phyloP scores from a whole-genome alignment of 352 stramenopile genomes.

The Globisporangium splendens region DNA sequence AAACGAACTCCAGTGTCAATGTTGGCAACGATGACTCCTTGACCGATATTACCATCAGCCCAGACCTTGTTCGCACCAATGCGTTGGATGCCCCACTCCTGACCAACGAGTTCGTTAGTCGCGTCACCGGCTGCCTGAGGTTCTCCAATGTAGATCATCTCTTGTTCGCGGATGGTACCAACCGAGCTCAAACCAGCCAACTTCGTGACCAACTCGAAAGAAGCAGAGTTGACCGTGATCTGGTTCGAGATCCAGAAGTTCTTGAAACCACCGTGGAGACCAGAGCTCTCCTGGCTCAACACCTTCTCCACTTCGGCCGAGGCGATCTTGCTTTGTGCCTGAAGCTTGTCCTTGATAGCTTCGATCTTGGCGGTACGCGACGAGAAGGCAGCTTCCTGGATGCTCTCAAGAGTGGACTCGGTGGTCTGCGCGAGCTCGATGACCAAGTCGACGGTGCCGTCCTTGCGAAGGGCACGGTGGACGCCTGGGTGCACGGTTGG shows the following conservation, averaged over 20 bases:
- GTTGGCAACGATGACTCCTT: constrained; percentile 13
- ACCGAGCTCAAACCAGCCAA: constrained; percentile 10
- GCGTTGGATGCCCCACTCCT: constrained; percentile 12
- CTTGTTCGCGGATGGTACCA: constrained; percentile 10
- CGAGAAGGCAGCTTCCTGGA: constrained; percentile 19
- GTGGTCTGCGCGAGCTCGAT: constrained; percentile 26
- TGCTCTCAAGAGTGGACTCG: constrained; percentile 8
- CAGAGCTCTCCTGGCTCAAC: constrained; percentile 3
- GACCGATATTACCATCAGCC: constrained; percentile 10
- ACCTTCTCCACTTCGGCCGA: too few relatives aligned
- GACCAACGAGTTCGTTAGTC: constrained; percentile 2
- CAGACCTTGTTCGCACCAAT: constrained; percentile 18
- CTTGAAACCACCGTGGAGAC: constrained; percentile 10
- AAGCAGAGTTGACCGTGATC: constrained; percentile 10
- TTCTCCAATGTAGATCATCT: neutral
- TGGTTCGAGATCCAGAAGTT: constrained; percentile 28
- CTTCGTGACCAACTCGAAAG: constrained; percentile 18
- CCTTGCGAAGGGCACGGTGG: constrained; percentile 23
- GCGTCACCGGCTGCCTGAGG: neutral
- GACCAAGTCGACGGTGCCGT: constrained; percentile 33
- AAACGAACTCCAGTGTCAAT: constrained; percentile 21
- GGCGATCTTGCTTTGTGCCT: too few relatives aligned
- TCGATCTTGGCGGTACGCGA: neutral
- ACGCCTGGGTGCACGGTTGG: constrained; percentile 9
- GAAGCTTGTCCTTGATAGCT: too few relatives aligned